phyloP scores from a whole-genome alignment of 1,284 basidiomycete species.

The Sporisorium iseilematis-ciliati region DNA sequence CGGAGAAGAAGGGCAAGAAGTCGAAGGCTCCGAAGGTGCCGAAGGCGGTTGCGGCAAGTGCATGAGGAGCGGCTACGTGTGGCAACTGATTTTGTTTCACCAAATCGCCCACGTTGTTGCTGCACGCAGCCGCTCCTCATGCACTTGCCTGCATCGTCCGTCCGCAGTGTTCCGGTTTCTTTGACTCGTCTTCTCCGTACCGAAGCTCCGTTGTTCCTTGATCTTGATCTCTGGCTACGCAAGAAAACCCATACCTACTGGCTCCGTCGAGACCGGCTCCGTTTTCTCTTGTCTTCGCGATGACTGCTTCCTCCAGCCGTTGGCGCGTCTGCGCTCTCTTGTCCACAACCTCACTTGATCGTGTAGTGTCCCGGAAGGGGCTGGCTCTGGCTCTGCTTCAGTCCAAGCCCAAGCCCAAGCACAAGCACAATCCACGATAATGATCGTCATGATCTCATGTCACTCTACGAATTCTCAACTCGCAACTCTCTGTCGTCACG shows the following conservation, averaged over 20 bases:
- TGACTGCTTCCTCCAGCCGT: slow-evolving; percentile 48
- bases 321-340: slow-evolving; percentile 43
- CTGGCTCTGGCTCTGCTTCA: slow-evolving; percentile 45
- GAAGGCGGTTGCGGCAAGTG: slow-evolving; percentile 50
- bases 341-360: slow-evolving; percentile 13
- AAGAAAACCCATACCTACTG: slow-evolving; percentile 53
- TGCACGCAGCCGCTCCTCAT: slow-evolving; percentile 54
- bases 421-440: slow-evolving; percentile 9
- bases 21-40: slow-evolving; percentile 40
- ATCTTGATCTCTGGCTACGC: slow-evolving; percentile 22
- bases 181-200: slow-evolving; percentile 11
- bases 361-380: slow-evolving; percentile 29
- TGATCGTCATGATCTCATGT: slow-evolving; percentile 12
- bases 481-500: not conserved
- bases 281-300: slow-evolving; percentile 35
- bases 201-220: slow-evolving; percentile 27
- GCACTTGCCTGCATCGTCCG: slow-evolving; percentile 30
- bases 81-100: slow-evolving; percentile 34
- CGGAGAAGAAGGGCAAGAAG: slow-evolving; percentile 57
- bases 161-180: slow-evolving; percentile 11
- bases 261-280: slow-evolving; percentile 48
- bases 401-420: slow-evolving; percentile 12
- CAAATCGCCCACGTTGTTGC: slow-evolving; percentile 36
- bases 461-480: slow-evolving; percentile 1
- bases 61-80: slow-evolving; percentile 55